Conservation (phyloP, 768 basidiomycete species). For the Lactarius deliciosus region DNA sequence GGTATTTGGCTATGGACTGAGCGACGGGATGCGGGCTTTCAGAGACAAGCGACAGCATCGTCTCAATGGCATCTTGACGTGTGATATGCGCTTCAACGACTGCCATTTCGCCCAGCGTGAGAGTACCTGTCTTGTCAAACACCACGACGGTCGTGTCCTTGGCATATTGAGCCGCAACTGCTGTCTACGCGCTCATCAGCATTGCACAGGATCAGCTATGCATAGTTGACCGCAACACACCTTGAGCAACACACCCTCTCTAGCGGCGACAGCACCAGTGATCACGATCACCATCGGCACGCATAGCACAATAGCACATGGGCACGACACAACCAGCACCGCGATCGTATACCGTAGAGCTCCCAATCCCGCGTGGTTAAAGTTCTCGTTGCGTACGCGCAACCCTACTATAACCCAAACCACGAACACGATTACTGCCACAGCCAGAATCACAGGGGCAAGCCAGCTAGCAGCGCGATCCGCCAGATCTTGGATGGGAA, state of each 20-base stretch:
- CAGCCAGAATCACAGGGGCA: constrained; percentile 47
- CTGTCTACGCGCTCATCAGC: constrained; percentile 18
- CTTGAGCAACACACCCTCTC: constrained; percentile 38
- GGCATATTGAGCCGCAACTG: constrained; percentile 18
- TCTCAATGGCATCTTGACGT: constrained; percentile 32
- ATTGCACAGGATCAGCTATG: neutral
- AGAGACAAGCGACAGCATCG: constrained; percentile 36
- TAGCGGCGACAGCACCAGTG: constrained; percentile 37
- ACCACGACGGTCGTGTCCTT: constrained; percentile 45
- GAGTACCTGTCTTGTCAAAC: constrained; percentile 63
- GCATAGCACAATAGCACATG: constrained; percentile 46
- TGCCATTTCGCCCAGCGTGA: constrained; percentile 45
- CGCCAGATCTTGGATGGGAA: constrained; percentile 46
- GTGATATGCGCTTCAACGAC: constrained; percentile 40
- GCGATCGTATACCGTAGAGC: constrained; percentile 54
- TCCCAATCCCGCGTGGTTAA: constrained; percentile 34
- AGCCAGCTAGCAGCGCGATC: constrained; percentile 50
- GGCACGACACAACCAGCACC: constrained; percentile 53
- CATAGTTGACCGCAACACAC: constrained; percentile 5
- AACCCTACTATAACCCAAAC: constrained; percentile 41
- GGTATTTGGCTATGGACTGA: constrained; percentile 37
- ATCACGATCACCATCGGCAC: constrained; percentile 41
- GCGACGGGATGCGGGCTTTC: constrained; percentile 41
- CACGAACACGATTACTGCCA: constrained; percentile 41
- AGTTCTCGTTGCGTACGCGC: constrained; percentile 33